These are phyloP conservation scores for Candida pseudoglaebosa DNA, from an alignment of 805 yeast genomes.

Conservation along the genomic window DNA sequence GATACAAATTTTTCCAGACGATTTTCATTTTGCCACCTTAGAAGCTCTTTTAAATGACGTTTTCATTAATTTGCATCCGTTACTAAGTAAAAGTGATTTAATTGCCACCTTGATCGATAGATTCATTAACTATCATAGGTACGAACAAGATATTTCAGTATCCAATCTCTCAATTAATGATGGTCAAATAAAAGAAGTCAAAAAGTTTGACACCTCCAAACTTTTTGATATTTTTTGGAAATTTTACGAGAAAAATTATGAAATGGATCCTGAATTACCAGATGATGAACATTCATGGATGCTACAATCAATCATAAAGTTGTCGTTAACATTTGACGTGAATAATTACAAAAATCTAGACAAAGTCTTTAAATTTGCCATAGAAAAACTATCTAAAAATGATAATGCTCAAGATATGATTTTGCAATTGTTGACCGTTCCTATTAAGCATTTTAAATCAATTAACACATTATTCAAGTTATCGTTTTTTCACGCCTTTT, in stretches of 20 bases:
- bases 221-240: slow-evolving; percentile 65
- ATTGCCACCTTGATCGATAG: slow-evolving; percentile 71
- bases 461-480: slow-evolving; percentile 41
- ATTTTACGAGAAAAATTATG: slow-evolving; percentile 54
- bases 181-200: slow-evolving; percentile 12
- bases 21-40: slow-evolving; percentile 76
- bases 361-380: slow-evolving; percentile 55
- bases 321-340: slow-evolving; percentile 67
- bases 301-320: slow-evolving; percentile 58
- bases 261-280: slow-evolving; percentile 61
- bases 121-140: slow-evolving; percentile 47
- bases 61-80: slow-evolving; percentile 62
- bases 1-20: slow-evolving; percentile 92
- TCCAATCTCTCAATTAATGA: slow-evolving; percentile 7
- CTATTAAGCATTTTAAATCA: slow-evolving; percentile 42
- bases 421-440: slow-evolving; percentile 45
- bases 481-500: slow-evolving; percentile 50
- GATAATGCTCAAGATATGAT: slow-evolving; percentile 33
- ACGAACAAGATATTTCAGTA: slow-evolving; percentile 9
- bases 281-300: slow-evolving; percentile 62
- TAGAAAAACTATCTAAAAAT: slow-evolving; percentile 26
- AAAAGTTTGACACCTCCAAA: slow-evolving; percentile 15
- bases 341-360: slow-evolving; percentile 57
- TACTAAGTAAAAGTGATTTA: slow-evolving; percentile 63
- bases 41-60: slow-evolving; percentile 58